A percentile compares a stretch with the other conserved stretches of the same genome.
Evolutionary conservation across 306 rosid species (phyloP).

Genomic region (Corylus americana): DNA sequence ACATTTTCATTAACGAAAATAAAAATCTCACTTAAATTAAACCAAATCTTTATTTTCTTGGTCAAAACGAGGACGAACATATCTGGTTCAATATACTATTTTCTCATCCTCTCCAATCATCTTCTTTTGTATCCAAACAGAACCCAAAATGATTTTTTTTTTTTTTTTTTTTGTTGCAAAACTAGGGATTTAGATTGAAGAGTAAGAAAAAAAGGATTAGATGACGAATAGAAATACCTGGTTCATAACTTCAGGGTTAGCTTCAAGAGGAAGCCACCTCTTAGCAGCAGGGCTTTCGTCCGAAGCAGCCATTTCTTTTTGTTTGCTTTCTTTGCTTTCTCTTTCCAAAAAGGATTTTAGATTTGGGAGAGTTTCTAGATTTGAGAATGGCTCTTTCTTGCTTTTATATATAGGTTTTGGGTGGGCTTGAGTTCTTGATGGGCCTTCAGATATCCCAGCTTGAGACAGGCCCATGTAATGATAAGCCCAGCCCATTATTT

Average conservation of each 20-base stretch:
- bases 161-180: neutral
- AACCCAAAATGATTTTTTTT: neutral
- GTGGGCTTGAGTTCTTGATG: neutral
- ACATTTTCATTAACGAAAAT: neutral
- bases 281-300: slow-evolving; percentile 54
- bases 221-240: slow-evolving; percentile 47
- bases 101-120: neutral
- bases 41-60: neutral
- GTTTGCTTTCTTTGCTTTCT: neutral
- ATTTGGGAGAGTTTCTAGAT: too few relatives aligned
- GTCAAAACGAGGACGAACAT: neutral
- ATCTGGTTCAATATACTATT: neutral
- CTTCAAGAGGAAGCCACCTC: slow-evolving; percentile 99
- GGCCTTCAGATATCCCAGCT: neutral
- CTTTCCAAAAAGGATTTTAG: neutral
- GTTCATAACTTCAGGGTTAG: slow-evolving; percentile 96
- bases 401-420: slow-evolving; percentile 35
- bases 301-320: slow-evolving; percentile 50
- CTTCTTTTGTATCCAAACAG: slow-evolving; percentile 8
- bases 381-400: neutral
- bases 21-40: neutral
- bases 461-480: neutral
- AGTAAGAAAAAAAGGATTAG: neutral
- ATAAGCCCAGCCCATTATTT: neutral
- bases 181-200: neutral